Conservation (phyloP, 768 basidiomycete genomes). For the Ramaria sp. region DNA sequence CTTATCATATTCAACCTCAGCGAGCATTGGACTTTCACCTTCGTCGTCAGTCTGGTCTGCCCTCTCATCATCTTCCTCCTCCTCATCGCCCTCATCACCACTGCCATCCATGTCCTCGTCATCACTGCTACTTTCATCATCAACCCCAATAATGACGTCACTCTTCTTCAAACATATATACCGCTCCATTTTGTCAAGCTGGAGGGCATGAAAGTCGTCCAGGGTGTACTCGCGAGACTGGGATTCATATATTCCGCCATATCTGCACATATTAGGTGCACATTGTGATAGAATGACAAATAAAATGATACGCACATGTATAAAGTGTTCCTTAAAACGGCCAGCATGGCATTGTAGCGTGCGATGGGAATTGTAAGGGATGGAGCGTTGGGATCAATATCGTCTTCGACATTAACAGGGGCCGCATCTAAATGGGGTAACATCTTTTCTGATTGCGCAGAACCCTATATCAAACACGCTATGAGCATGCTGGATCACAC, state of each 20-base stretch:
- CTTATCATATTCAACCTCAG: conserved; percentile 13
- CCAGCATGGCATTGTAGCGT: conserved; percentile 83
- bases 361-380: conserved; percentile 50
- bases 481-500: not conserved
- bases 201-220: conserved; percentile 76
- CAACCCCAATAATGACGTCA: conserved; percentile 48
- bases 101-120: conserved; percentile 38
- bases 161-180: conserved; percentile 66
- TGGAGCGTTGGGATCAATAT: conserved; percentile 55
- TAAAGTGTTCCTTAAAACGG: conserved; percentile 72
- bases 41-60: conserved; percentile 16
- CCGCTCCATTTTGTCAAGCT: conserved; percentile 76
- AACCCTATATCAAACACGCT: too few relatives aligned
- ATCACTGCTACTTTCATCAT: conserved; percentile 54
- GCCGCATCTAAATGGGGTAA: too few relatives aligned
- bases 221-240: conserved; percentile 79
- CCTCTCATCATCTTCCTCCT: conserved; percentile 26
- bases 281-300: not conserved
- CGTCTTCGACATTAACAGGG: conserved; percentile 18
- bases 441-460: too few relatives aligned
- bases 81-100: conserved; percentile 45
- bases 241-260: conserved; percentile 82
- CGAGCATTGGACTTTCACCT: conserved; percentile 1
- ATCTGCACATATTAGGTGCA: conserved; percentile 32
- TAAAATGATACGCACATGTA: conserved; percentile 52